A percentile compares a stretch with the other conserved stretches of the same genome.
Conservation (phyloP, 768 basidiomycete genomes). For the Hygrophoropsis aurantiaca region DNA sequence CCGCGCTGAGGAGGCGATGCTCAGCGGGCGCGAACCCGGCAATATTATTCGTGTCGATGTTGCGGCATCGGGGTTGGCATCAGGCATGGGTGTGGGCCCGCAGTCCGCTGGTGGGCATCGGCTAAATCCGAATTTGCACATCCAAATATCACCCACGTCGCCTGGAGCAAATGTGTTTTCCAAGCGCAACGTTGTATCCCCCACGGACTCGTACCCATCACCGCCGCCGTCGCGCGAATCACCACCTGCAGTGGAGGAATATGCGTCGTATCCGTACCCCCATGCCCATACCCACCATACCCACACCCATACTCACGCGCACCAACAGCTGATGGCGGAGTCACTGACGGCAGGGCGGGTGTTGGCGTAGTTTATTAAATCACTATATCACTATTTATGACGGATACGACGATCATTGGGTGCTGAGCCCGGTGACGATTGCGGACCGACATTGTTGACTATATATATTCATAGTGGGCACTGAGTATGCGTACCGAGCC, state of each 20-base stretch:
- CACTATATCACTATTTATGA: conserved; percentile 17
- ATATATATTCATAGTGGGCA: too few relatives aligned
- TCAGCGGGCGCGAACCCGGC: conserved; percentile 43
- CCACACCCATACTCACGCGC: conserved; percentile 5
- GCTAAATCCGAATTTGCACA: conserved; percentile 10
- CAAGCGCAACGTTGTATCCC: conserved; percentile 25
- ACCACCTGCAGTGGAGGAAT: conserved; percentile 15
- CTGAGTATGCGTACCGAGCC: too few relatives aligned
- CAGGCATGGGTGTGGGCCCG: conserved; percentile 25
- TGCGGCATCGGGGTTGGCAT: too few relatives aligned
- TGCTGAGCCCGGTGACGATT: too few relatives aligned
- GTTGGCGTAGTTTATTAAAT: conserved; percentile 5
- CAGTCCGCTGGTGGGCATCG: conserved; percentile 7
- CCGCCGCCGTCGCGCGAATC: conserved; percentile 39
- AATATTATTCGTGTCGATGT: too few relatives aligned
- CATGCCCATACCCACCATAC: conserved; percentile 8
- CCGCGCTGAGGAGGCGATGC: conserved; percentile 54
- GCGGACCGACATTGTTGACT: too few relatives aligned
- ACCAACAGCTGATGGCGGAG: conserved; percentile 1
- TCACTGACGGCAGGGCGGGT: conserved; percentile 14
- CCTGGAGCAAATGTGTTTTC: conserved; percentile 15
- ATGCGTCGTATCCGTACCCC: conserved; percentile 9
- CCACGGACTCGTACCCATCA: conserved; percentile 48
- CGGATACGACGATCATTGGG: too few relatives aligned
- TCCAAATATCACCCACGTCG: conserved; percentile 16